These are phyloP conservation scores for Fusarium oligoseptatum DNA, from an alignment of 2,329 filamentous ascomycete species.

Conservation along the genomic window DNA sequence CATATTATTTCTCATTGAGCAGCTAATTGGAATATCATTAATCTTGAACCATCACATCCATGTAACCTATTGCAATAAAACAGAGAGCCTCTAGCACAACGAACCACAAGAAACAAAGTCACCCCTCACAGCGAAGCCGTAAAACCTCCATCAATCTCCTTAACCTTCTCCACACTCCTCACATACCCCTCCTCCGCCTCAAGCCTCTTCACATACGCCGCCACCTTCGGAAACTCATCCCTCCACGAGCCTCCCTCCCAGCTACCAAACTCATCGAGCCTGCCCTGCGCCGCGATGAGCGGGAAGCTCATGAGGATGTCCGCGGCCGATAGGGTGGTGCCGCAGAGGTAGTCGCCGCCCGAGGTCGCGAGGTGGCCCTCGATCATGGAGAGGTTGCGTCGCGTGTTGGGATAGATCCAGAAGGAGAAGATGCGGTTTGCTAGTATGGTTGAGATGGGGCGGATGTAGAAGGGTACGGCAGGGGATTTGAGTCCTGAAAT, in stretches of 20 bases:
- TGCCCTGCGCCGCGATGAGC: constrained; percentile 59
- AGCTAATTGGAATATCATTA: not conserved
- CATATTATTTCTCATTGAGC: not conserved
- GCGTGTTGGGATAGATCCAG: constrained; percentile 63
- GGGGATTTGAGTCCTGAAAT: constrained; percentile 59
- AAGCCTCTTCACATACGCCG: constrained; percentile 61
- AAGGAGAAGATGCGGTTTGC: constrained; percentile 56
- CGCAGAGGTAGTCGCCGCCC: constrained; percentile 63
- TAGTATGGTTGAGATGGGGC: constrained; percentile 63
- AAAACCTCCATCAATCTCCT: constrained; percentile 61
- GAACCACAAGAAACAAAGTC: not conserved
- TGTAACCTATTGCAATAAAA: not conserved
- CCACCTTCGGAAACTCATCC: constrained; percentile 58
- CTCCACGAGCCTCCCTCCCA: constrained; percentile 58
- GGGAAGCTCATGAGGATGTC: constrained; percentile 68
- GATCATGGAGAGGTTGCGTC: constrained; percentile 62
- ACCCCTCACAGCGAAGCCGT: constrained; percentile 25
- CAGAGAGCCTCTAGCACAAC: not conserved
- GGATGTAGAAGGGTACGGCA: constrained; percentile 65
- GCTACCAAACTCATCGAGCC: constrained; percentile 56
- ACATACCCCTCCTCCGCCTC: constrained; percentile 62
- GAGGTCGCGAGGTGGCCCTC: constrained; percentile 63
- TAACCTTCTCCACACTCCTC: constrained; percentile 62
- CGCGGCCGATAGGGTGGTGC: constrained; percentile 62
- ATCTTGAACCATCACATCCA: not conserved